Evolutionary conservation across 768 basidiomycete genomes (phyloP).

Genomic region (Daedalea quercina): DNA sequence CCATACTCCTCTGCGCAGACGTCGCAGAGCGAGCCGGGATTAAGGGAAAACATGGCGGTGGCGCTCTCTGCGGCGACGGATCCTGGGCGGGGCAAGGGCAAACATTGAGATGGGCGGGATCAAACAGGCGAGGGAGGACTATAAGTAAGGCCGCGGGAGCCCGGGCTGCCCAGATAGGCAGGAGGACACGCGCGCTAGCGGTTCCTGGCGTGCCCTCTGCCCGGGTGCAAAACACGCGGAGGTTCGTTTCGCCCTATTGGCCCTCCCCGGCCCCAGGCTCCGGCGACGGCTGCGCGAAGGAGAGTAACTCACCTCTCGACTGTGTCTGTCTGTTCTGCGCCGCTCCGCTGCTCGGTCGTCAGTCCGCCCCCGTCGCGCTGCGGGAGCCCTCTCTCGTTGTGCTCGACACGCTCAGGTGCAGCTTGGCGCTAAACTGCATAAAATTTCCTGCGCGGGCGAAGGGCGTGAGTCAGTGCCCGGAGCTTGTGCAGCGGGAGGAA

Average conservation of each 20-base stretch:
- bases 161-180: conserved; percentile 16
- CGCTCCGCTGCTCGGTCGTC: not conserved
- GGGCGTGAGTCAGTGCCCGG: not conserved
- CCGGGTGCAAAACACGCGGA: conserved; percentile 4
- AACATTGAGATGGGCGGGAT: conserved; percentile 22
- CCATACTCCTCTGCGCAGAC: conserved; percentile 86
- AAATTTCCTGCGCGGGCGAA: not conserved
- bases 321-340: conserved; percentile 8
- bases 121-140: conserved; percentile 19
- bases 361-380: conserved; percentile 11
- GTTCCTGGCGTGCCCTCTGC: conserved; percentile 15
- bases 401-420: not conserved
- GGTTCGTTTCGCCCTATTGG: not conserved
- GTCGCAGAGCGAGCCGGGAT: conserved; percentile 80
- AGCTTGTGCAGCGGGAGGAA: not conserved
- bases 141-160: conserved; percentile 20
- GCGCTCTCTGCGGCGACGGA: conserved; percentile 18
- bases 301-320: conserved; percentile 16
- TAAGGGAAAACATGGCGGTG: conserved; percentile 67
- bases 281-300: too few relatives aligned
- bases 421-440: conserved; percentile 2
- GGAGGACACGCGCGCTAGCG: conserved; percentile 8
- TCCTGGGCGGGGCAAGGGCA: conserved; percentile 20
- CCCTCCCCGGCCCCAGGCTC: too few relatives aligned
- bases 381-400: not conserved